Evolutionary conservation across 2,329 filamentous ascomycete species (phyloP).

Genomic region (Phialemoniopsis sp.): DNA sequence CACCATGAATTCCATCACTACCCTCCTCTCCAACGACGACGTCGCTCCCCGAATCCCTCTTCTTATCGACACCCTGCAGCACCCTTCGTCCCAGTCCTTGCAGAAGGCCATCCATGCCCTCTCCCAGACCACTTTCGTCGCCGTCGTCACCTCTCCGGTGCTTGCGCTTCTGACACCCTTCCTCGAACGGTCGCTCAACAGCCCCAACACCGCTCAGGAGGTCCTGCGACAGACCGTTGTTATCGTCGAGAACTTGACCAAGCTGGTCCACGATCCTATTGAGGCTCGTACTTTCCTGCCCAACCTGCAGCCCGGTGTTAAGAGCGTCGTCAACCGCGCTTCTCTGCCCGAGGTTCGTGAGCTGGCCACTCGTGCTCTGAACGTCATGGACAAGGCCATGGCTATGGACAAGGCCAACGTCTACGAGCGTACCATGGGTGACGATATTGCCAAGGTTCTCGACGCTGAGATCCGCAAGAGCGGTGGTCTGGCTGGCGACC

Average conservation of each 20-base stretch:
- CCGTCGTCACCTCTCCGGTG: constrained; percentile 91
- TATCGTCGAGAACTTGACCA: constrained; percentile 96
- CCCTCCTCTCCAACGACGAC: constrained; percentile 93
- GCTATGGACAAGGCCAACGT: constrained; percentile 59
- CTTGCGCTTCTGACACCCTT: constrained; percentile 91
- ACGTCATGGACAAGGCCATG: constrained; percentile 94
- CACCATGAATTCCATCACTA: constrained; percentile 88
- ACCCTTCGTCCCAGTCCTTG: constrained; percentile 81
- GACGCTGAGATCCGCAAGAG: constrained; percentile 72
- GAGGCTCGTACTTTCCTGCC: constrained; percentile 94
- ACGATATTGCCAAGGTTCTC: constrained; percentile 71
- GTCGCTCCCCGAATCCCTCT: constrained; percentile 88
- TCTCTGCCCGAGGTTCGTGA: constrained; percentile 94
- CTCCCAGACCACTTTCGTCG: constrained; percentile 97
- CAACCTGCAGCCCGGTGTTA: constrained; percentile 90
- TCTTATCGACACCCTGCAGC: constrained; percentile 90
- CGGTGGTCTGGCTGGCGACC: constrained; percentile 56
- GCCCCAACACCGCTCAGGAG: constrained; percentile 85
- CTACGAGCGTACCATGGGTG: constrained; percentile 61
- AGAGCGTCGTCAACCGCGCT: constrained; percentile 80
- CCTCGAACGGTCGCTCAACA: constrained; percentile 90
- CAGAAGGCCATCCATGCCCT: constrained; percentile 96
- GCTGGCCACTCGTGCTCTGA: constrained; percentile 75
- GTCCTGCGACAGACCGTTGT: constrained; percentile 93
- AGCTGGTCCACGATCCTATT: constrained; percentile 91